Evolutionary conservation across 73 alveolate species (phyloP), one percentile per base, ranked within the genome.

Genomic region (Tetrahymena elliotti): DNA sequence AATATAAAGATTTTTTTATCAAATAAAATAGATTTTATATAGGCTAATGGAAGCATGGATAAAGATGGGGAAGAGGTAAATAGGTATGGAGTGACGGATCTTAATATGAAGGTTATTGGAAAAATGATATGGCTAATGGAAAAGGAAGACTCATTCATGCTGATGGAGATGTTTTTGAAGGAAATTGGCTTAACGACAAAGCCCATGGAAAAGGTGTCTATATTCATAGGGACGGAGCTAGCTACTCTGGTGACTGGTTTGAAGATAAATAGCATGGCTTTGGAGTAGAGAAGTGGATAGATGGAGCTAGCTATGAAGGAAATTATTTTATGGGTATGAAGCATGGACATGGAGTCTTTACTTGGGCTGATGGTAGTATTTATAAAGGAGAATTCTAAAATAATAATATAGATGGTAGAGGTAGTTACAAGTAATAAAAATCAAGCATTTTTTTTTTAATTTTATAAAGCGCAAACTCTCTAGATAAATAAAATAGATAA

Each of bases 161-260:
- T 37, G 98, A 97, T 93, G 98, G 98, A 6, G 97, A 97, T 95
- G 93, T 94, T 31, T 97, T 94, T 95, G 98, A 97, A 96, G 98
- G 98, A 0, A 96, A 97, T 68, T 97, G 97, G 96, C 33, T 38
- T 92, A 93, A 97, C 92, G 98, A 97, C 31, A 94, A 95, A 84
- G 97, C 97, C 6, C 97, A 96, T 94, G 98, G 98, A 18, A 94
- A 96, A 24, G 98, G 98, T 38, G 97, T 94, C 35, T 97, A 84
- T 96, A 93, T 93, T 82, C 96, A 96, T 93, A 97, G 88, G 36
- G 96, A 96, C 53, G 98, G 97, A 52, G 98, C 97, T 27, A 83
- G 83, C 41, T 95, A 95, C 53, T 53, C 35, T 53, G 97, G 97
- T 10, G 97, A 95, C 33, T 95, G 97, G 96, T 82, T 53, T 82